Evolutionary conservation across 495 filamentous ascomycete species (phyloP).

Genomic region (Xylaria sp.): DNA sequence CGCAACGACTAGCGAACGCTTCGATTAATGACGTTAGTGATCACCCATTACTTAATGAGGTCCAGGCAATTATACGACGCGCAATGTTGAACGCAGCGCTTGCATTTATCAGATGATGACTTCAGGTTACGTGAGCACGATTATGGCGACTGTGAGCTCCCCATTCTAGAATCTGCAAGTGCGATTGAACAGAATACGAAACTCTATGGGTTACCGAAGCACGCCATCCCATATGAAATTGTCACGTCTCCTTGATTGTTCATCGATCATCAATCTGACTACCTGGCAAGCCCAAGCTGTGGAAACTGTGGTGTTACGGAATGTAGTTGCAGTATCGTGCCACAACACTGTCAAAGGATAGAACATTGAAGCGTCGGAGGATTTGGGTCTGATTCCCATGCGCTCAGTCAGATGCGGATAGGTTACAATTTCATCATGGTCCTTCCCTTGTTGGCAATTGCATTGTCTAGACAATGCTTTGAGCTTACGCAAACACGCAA

Average conservation of each 20-base stretch:
- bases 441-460: not conserved
- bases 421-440: not conserved
- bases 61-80: not conserved
- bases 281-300: not conserved
- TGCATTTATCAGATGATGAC: not conserved
- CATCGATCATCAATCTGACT: not conserved
- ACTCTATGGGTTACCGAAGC: constrained; percentile 9
- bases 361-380: not conserved
- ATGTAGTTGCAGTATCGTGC: not conserved
- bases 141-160: not conserved
- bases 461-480: constrained; percentile 1
- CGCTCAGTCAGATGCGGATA: not conserved
- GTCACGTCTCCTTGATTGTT: not conserved
- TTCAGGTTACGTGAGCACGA: not conserved
- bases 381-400: not conserved
- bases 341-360: not conserved
- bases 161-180: constrained; percentile 2
- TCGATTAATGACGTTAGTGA: not conserved
- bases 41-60: not conserved
- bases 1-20: not conserved
- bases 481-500: constrained; percentile 1
- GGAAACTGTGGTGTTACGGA: constrained; percentile 1
- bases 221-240: not conserved
- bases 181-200: constrained; percentile 7
- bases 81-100: not conserved